Base-by-base conservation (phyloP, 2,329 filamentous ascomycete genomes). In the Trichophyton rubrum region DNA sequence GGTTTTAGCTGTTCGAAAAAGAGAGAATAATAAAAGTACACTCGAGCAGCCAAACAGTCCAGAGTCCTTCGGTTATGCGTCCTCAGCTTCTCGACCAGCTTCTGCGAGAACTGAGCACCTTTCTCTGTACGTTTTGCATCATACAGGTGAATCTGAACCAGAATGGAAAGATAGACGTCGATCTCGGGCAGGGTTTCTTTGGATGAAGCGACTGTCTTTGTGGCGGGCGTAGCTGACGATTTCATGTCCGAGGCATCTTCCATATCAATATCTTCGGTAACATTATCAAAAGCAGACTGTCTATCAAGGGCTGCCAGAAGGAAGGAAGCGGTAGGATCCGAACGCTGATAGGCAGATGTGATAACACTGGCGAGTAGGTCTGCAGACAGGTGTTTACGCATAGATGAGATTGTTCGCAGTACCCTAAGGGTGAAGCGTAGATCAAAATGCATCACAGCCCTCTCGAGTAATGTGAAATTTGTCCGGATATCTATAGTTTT, bases 1-100 rank as follows among this genome's bases (percentile, higher is more conserved):
- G 92, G 91, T 63, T 85, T 84, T 64, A 95, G 83, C 74, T 95
- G 86, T 80, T 99, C 93, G 77, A 87, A 90, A 79, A 97, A 97
- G 68, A 97, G 81, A 24, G 90, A 90, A 77, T 90, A 96, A 80
- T 99, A 99, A 77, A 96, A 97, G 81, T 96, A 99, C 64, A 92
- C 90, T 75, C 95, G 95, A 66, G 92, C 90, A 62, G 91, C 89
- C 62, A 99, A 84, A 57, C 91, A 90, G 74, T 99, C 93, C 64
- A 99, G 79, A 24, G 93, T 97, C 68, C 93, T 86, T 64, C 93
- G 88, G 79, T 99, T 99, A 72, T 95, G 81, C 59, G 85, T 82
- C 69, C 95, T 90, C 72, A 97, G 86, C 71, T 87, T 87, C 71
- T 92, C 88, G 58, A 90, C 85, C 59, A 99, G 81, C 68, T 85